Evolutionary conservation across 2,329 filamentous ascomycete genomes (phyloP).

Genomic region (Grosmannia serpens): DNA sequence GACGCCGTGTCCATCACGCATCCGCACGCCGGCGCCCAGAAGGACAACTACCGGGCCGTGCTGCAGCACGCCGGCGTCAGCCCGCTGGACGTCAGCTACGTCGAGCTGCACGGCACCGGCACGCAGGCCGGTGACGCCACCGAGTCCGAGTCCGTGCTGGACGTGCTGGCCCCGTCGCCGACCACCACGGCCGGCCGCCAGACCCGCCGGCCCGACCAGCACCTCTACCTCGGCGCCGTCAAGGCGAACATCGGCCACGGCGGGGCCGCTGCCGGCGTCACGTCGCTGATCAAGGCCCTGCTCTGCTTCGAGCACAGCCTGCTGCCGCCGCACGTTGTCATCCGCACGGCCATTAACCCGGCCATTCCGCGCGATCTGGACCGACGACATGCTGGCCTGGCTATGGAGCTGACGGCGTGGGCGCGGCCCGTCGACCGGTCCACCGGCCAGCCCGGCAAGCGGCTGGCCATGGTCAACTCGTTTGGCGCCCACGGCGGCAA

Average conservation of each 20-base stretch:
- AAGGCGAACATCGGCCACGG: slow-evolving; percentile 40
- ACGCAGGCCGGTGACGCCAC: no score
- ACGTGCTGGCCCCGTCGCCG: no score
- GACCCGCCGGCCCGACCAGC: no score
- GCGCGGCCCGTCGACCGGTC: slow-evolving; percentile 35
- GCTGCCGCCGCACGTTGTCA: slow-evolving; percentile 39
- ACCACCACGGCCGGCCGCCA: no score
- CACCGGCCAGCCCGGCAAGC: not conserved
- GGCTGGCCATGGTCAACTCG: slow-evolving; percentile 30
- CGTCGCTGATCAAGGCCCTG: slow-evolving; percentile 34
- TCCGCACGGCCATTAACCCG: slow-evolving; percentile 32
- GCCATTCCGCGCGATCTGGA: slow-evolving; percentile 49
- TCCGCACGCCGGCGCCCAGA: no score
- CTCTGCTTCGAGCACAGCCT: slow-evolving; percentile 37
- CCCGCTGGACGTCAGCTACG: no score
- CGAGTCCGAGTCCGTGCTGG: no score
- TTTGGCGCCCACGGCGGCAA: slow-evolving; percentile 49
- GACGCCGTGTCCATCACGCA: no score
- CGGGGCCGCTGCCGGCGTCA: slow-evolving; percentile 30
- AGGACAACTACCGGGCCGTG: no score
- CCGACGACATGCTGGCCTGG: slow-evolving; percentile 39
- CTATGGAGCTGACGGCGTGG: slow-evolving; percentile 42
- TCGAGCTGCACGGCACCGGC: not conserved
- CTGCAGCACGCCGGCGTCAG: no score
- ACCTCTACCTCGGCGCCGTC: slow-evolving; percentile 34